These are phyloP conservation scores for Teunomyces lycoperdinae DNA, from an alignment of 805 yeast species.

Conservation along the genomic window DNA sequence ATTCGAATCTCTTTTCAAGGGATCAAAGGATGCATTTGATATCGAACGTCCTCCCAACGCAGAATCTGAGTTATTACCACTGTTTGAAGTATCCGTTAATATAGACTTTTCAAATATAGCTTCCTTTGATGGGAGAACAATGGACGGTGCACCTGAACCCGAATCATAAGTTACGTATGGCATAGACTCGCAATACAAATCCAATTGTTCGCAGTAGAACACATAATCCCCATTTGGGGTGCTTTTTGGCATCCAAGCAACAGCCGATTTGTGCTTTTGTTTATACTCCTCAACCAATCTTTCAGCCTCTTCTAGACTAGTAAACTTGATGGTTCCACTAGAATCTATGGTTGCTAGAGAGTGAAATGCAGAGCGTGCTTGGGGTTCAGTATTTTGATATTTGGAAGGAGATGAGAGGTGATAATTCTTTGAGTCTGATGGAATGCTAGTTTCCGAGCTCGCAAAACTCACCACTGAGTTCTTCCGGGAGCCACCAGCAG, in stretches of 20 bases:
- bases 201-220: conserved; percentile 59
- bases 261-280: conserved; percentile 15
- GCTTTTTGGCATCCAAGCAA: conserved; percentile 60
- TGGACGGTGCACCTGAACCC: conserved; percentile 16
- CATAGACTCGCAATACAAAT: conserved; percentile 55
- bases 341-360: conserved; percentile 11
- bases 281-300: conserved; percentile 21
- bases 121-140: conserved; percentile 26
- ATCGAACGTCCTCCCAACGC: conserved; percentile 5
- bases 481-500: conserved; percentile 37
- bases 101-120: conserved; percentile 19
- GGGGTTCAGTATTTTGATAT: neutral
- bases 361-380: conserved; percentile 11
- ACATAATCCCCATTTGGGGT: conserved; percentile 53
- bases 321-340: conserved; percentile 11
- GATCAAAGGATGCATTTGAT: conserved; percentile 20
- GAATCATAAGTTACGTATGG: conserved; percentile 44
- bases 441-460: conserved; percentile 36
- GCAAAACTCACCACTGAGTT: conserved; percentile 52
- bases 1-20: conserved; percentile 37
- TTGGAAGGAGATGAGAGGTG: conserved; percentile 25
- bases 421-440: conserved; percentile 20
- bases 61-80: conserved; percentile 1
- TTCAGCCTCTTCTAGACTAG: conserved; percentile 29
- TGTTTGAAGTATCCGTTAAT: conserved; percentile 3